phyloP scores from a whole-genome alignment of 2,329 filamentous ascomycete species.

The Zalaria sp. region DNA sequence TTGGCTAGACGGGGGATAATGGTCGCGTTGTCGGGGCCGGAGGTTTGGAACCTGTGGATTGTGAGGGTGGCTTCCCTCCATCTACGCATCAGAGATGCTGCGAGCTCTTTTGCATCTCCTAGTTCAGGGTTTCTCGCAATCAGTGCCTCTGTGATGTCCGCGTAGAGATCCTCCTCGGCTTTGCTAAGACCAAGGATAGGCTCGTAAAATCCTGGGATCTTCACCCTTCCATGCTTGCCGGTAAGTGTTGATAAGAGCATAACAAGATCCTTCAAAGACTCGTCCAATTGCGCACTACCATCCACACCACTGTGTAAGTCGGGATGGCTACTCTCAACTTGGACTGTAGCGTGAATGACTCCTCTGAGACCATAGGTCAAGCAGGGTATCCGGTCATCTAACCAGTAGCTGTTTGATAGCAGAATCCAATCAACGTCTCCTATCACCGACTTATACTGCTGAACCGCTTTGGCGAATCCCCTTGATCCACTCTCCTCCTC shows the following conservation, averaged over 20 bases:
- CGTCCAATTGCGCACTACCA: conserved; percentile 76
- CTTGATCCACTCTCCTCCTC: conserved; percentile 92
- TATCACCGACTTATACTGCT: conserved; percentile 67
- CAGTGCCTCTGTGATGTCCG: conserved; percentile 68
- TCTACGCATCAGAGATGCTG: conserved; percentile 73
- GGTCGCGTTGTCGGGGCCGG: conserved; percentile 74
- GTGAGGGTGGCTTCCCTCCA: conserved; percentile 95
- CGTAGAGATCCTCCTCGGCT: conserved; percentile 67
- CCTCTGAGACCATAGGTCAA: conserved; percentile 88
- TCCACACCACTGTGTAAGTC: conserved; percentile 97
- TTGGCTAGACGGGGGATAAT: conserved; percentile 84
- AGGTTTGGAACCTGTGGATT: conserved; percentile 84
- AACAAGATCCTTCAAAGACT: conserved; percentile 84
- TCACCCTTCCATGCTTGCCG: conserved; percentile 63
- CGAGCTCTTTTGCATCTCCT: conserved; percentile 53
- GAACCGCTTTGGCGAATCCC: conserved; percentile 75
- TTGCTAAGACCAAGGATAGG: conserved; percentile 60
- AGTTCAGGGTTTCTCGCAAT: conserved; percentile 56
- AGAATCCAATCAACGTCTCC: conserved; percentile 89
- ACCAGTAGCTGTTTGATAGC: conserved; percentile 95
- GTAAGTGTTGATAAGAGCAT: conserved; percentile 71
- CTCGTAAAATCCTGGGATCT: conserved; percentile 82
- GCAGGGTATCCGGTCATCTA: conserved; percentile 90
- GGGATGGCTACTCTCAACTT: conserved; percentile 71
- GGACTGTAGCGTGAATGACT: conserved; percentile 83